Evolutionary conservation across 23 red algal species (phyloP).

Genomic region (Pyropia haitanensis): DNA sequence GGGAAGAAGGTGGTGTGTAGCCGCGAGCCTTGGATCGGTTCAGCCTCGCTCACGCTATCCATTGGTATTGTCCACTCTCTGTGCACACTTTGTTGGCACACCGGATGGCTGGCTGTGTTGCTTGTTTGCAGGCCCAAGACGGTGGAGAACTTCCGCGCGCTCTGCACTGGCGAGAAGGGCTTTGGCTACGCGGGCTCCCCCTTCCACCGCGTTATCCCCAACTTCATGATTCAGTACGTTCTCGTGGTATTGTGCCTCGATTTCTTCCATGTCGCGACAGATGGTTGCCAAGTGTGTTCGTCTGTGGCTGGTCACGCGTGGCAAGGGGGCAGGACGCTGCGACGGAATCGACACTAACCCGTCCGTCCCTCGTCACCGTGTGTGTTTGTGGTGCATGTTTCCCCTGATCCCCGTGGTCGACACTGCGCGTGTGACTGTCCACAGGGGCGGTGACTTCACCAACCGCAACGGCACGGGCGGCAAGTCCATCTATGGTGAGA

Average conservation of each 20-base stretch:
- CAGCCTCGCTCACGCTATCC: too few species aligned
- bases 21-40: too few species aligned
- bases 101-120: too few species aligned
- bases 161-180: slow-evolving; percentile 81
- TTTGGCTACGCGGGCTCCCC: slow-evolving; percentile 70
- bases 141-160: slow-evolving; percentile 68
- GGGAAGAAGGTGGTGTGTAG: too few species aligned
- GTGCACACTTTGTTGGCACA: too few species aligned
- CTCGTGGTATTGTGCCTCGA: not conserved
- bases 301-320: too few species aligned
- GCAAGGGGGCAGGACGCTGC: too few species aligned
- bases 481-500: slow-evolving; percentile 81
- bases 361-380: not conserved
- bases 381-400: not conserved
- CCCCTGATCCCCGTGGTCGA: too few species aligned
- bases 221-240: slow-evolving; percentile 83
- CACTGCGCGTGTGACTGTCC: not conserved
- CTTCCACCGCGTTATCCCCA: slow-evolving; percentile 77
- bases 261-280: not conserved
- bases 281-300: too few species aligned
- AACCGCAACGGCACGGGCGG: slow-evolving; percentile 80
- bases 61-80: too few species aligned
- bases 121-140: slow-evolving; percentile 47
- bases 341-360: not conserved
- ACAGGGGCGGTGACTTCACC: slow-evolving; percentile 82